Evolutionary conservation across 169 alveolate species (phyloP), one percentile per base, ranked within the genome.

Genomic region (Cyclospora cayetanensis): DNA sequence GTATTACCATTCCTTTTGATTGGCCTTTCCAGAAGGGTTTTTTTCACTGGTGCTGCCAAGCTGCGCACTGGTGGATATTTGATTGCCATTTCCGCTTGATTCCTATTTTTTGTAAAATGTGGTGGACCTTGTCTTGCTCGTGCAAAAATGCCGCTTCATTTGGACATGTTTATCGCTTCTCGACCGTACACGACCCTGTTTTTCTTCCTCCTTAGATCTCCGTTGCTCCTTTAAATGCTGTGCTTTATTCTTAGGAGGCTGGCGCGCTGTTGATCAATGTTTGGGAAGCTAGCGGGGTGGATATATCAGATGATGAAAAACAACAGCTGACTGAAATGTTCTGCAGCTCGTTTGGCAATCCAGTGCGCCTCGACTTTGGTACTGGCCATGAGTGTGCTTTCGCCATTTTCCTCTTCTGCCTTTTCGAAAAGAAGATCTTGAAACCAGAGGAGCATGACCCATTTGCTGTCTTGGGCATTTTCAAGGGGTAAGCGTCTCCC

Each of bases 301-400:
- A 35, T n/a, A 7, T 77, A 7, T 2, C 87, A 0, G 87, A 42
- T 15, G 25, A 27, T 9, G 68, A 41, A 29, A 77, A 43, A 31
- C n/a, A 22, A 11, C 93, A 93, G 65, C 41, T 93, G 66, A 42
- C 66, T 3, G 80, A 60, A 60, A 91, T 85, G 35, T 46, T 82
- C 41, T 42, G 96, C 50, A 97, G 98, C 46, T 97, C 99, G 0
- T 97, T 98, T 76, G 99, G 99, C 31, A 97, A 98, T 55, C 94
- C 95, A 60, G 97, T 95, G 53, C 93, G 99, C 66, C 95, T 99
- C 37, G 99, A 99, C 91, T 99, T 98, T 93, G 99, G 99, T 7
- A 98, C 99, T 2, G 99, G 99, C 27, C 99, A 97, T 90, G 99
- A 98, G 91, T 91, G 97, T 65, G 95, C 97, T 80, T 98, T 98